Base-by-base conservation (phyloP, 1,139 yeast species). In the Dujonia santamariae region DNA sequence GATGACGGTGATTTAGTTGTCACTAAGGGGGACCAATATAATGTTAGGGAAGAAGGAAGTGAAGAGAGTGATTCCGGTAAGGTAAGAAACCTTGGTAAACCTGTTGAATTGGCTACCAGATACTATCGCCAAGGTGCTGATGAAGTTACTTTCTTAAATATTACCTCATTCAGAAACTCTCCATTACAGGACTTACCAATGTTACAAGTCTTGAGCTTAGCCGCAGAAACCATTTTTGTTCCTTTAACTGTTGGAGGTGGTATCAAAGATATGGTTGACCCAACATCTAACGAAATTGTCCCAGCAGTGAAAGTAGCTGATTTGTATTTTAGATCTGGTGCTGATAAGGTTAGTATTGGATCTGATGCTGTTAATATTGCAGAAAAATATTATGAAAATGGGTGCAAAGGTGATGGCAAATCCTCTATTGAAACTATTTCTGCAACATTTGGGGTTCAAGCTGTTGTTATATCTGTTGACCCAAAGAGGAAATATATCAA, bases 221-320 rank as follows among this genome's bases (percentile, higher is more conserved):
- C 97, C 0, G 95, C 96, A 7, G 84, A 85, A 57, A 81, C 94
- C 0, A 85, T 92, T 32, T 92, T 92, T 61, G 98, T 92, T 11
- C 98, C 98, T 4, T 69, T 92, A 44, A 92, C 98, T 0, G 96
- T 92, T 29, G 98, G 98, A 28, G 98, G 98, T 36, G 98, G 98
- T 33, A 92, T 92, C 44, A 82, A 86, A 46, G 97, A 92, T 54
- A 77, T 86, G 50, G 69, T 74, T 20, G 97, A 92, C 48, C 95
- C 95, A 0, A 85, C 75, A 43, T 49, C 72, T 2, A 90, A 92
- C 17, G 76, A 80, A 15, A 47, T 61, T 4, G 79, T 86, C 12
- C 81, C 96, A 7, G 97, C 98, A 0, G 75, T 84, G 23, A 82
- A 88, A 38, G 96, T 92, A 12, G 98, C 98, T 0, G 78, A 86